Percentiles rank a stretch among this genome's conserved stretches.
Conservation (phyloP, 2,329 filamentous ascomycete species). For the Ceratocystis lukuohia region DNA sequence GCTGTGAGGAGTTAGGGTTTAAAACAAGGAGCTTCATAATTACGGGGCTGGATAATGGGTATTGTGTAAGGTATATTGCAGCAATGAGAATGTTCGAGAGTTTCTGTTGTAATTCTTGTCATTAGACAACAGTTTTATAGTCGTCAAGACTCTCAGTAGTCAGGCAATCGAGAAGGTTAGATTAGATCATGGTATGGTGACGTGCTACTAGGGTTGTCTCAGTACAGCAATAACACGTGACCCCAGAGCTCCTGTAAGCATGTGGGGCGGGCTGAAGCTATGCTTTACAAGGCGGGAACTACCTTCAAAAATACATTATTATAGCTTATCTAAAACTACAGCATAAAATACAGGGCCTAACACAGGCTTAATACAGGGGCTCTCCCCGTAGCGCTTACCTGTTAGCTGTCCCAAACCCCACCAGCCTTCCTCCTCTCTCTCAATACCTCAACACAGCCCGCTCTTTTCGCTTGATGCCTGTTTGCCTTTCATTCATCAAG, state of each 20-base stretch:
- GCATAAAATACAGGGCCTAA: neutral
- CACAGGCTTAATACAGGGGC: neutral
- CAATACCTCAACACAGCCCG: neutral
- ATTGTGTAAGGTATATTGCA: neutral
- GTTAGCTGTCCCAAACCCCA: conserved; percentile 5
- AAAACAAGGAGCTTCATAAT: conserved; percentile 48
- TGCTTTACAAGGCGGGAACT: neutral
- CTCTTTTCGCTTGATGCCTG: neutral
- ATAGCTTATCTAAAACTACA: neutral
- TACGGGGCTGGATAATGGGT: neutral
- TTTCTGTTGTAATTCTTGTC: neutral
- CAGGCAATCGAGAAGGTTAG: neutral
- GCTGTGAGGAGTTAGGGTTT: conserved; percentile 63
- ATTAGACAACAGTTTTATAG: no score
- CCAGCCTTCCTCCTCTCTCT: neutral
- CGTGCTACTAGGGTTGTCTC: no score
- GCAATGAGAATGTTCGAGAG: no score
- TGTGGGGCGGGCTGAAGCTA: neutral
- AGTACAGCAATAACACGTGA: no score
- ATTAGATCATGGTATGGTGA: no score
- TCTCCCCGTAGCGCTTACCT: neutral
- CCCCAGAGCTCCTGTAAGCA: no score
- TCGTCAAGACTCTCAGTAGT: conserved; percentile 9
- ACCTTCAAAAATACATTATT: neutral
- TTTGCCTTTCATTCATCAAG: neutral